Evolutionary conservation across 1,284 basidiomycete species (phyloP).

Genomic region (Stereum hirsutum): DNA sequence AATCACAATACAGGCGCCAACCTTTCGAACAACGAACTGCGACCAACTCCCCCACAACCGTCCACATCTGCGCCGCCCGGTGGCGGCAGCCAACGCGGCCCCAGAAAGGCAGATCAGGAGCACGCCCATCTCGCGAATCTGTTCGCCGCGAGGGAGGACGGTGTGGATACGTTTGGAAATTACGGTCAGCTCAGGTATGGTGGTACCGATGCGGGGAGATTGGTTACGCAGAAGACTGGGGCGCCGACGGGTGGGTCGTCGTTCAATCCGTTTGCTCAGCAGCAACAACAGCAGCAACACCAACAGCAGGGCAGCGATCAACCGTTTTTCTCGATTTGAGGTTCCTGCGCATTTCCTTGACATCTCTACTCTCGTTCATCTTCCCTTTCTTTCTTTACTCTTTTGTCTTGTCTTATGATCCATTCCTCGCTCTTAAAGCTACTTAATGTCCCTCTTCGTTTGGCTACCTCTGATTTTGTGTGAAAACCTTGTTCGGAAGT

Average conservation of each 20-base stretch:
- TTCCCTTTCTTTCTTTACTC: neutral
- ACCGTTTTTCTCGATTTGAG: conserved; percentile 76
- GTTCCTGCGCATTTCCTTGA: neutral
- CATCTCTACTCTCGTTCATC: neutral
- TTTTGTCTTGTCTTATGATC: neutral
- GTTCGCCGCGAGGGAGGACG: conserved; percentile 73
- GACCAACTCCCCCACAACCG: conserved; percentile 20
- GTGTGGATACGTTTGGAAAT: conserved; percentile 93
- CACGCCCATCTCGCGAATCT: conserved; percentile 72
- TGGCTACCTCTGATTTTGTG: neutral
- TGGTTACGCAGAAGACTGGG: conserved; percentile 52
- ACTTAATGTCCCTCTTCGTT: neutral
- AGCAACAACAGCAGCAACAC: conserved; percentile 40
- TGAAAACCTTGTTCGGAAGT: too few relatives aligned
- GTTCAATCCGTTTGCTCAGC: conserved; percentile 73
- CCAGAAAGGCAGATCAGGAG: conserved; percentile 46
- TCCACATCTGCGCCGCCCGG: conserved; percentile 9
- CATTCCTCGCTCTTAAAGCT: neutral
- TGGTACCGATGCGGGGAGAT: conserved; percentile 47
- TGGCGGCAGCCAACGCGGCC: conserved; percentile 19
- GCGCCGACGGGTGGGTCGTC: conserved; percentile 22
- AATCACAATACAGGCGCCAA: conserved; percentile 23
- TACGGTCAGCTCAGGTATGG: conserved; percentile 63
- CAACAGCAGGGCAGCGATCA: conserved; percentile 52
- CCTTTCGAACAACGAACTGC: conserved; percentile 18